These are phyloP conservation scores for Penicillium hesseltinei DNA, from an alignment of 2,329 filamentous ascomycete genomes.

Conservation along the genomic window DNA sequence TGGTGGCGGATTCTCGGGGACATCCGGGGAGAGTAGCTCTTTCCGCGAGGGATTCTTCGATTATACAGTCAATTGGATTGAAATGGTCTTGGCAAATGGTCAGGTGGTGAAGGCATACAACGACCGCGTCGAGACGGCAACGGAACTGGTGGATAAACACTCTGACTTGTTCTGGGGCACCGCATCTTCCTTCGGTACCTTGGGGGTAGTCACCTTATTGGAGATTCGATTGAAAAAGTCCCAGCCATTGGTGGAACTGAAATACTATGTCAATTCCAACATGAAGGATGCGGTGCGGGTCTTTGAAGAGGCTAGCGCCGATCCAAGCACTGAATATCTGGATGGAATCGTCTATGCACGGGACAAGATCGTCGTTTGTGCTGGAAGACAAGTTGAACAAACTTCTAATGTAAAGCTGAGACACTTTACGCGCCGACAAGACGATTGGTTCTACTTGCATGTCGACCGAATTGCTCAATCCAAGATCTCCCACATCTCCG, in stretches of 20 bases:
- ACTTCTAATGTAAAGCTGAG: conserved; percentile 37
- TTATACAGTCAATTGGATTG: conserved; percentile 58
- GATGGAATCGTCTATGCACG: conserved; percentile 66
- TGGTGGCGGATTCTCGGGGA: conserved; percentile 66
- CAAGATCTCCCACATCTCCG: background rate
- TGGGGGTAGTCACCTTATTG: conserved; percentile 61
- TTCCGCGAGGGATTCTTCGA: conserved; percentile 68
- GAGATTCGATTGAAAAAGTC: conserved; percentile 59
- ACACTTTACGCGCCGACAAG: conserved; percentile 57
- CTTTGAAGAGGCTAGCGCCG: conserved; percentile 47
- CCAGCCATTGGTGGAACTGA: conserved; percentile 58
- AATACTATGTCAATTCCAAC: conserved; percentile 56
- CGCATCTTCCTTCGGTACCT: conserved; percentile 58
- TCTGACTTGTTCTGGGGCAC: conserved; percentile 59
- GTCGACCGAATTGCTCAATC: conserved; percentile 28
- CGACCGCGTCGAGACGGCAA: conserved; percentile 4
- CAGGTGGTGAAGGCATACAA: conserved; percentile 51
- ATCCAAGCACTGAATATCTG: conserved; percentile 59
- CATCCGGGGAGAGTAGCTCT: conserved; percentile 64
- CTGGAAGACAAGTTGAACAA: conserved; percentile 56
- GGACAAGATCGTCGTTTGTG: conserved; percentile 58
- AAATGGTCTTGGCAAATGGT: conserved; percentile 63
- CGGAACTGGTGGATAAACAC: conserved; percentile 36
- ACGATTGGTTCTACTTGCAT: conserved; percentile 75
- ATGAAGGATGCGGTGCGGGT: conserved; percentile 51